Conservation (phyloP, 1,284 basidiomycete species). For the Apiotrichum gamsii region DNA sequence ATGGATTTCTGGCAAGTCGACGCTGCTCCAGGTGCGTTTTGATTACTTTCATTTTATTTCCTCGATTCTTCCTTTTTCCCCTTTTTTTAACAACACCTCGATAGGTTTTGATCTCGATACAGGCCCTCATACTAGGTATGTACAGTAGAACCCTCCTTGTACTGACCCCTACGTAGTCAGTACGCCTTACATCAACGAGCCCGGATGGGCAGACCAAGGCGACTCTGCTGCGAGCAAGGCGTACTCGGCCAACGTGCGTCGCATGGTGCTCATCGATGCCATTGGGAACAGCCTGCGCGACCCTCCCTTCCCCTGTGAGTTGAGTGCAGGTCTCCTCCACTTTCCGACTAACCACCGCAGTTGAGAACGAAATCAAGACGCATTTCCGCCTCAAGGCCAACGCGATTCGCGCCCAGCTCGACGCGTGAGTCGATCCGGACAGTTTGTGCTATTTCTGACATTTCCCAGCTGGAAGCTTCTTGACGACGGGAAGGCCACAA, state of each 20-base stretch:
- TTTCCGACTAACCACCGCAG: slow-evolving; percentile 62
- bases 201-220: slow-evolving; percentile 66
- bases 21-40: slow-evolving; percentile 72
- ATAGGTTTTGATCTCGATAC: slow-evolving; percentile 81
- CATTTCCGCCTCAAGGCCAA: slow-evolving; percentile 81
- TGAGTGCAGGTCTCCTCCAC: too few relatives aligned
- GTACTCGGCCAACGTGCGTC: slow-evolving; percentile 67
- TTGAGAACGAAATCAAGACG: slow-evolving; percentile 72
- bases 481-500: slow-evolving; percentile 24
- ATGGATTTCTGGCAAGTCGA: slow-evolving; percentile 78
- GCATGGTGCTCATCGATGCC: slow-evolving; percentile 80
- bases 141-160: too few relatives aligned
- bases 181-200: slow-evolving; percentile 82
- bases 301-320: slow-evolving; percentile 54
- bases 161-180: too few relatives aligned
- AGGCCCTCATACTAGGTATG: slow-evolving; percentile 84
- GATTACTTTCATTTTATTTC: too few relatives aligned
- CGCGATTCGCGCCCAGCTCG: slow-evolving; percentile 64
- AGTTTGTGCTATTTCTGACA: background rate
- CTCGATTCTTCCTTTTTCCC: too few relatives aligned
- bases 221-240: slow-evolving; percentile 55
- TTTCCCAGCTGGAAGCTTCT: slow-evolving; percentile 23
- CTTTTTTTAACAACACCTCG: too few relatives aligned
- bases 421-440: slow-evolving; percentile 53
- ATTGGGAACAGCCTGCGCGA: slow-evolving; percentile 65